phyloP scores from a whole-genome alignment of 106 monocot genomes.

The Dioscorea dumetorum region DNA sequence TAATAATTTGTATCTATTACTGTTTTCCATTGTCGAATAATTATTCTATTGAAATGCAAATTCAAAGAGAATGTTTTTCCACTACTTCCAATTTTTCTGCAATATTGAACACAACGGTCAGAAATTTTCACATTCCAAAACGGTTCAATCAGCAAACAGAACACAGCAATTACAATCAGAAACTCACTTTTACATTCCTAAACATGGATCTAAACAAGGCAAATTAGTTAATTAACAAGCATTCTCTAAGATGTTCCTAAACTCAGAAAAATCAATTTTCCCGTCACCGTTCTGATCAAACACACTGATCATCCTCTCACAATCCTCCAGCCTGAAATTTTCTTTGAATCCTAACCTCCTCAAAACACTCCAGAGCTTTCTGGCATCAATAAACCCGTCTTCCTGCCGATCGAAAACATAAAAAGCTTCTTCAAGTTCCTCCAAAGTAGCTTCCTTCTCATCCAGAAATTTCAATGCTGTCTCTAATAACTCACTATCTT shows the following conservation, averaged over 20 bases:
- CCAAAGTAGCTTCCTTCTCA: constrained; percentile 41
- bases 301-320: constrained; percentile 28
- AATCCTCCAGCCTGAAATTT: constrained; percentile 22
- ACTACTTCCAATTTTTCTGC: neutral
- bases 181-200: too few relatives aligned
- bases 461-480: constrained; percentile 21
- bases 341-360: constrained; percentile 24
- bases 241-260: constrained; percentile 36
- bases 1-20: too few relatives aligned
- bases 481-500: neutral
- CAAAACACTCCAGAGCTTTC: constrained; percentile 41
- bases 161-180: neutral
- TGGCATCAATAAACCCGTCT: constrained; percentile 41
- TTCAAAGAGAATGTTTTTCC: neutral
- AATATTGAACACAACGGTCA: too few relatives aligned
- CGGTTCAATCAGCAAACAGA: neutral
- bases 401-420: constrained; percentile 43
- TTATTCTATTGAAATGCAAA: neutral
- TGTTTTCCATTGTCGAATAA: neutral
- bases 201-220: too few relatives aligned
- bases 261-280: constrained; percentile 39
- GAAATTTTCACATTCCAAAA: neutral
- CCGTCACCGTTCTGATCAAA: constrained; percentile 50
- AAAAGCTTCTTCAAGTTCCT: constrained; percentile 47
- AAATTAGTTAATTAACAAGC: constrained; percentile 4